phyloP scores from a whole-genome alignment of 805 yeast species.

The Candida coleopterorum region DNA sequence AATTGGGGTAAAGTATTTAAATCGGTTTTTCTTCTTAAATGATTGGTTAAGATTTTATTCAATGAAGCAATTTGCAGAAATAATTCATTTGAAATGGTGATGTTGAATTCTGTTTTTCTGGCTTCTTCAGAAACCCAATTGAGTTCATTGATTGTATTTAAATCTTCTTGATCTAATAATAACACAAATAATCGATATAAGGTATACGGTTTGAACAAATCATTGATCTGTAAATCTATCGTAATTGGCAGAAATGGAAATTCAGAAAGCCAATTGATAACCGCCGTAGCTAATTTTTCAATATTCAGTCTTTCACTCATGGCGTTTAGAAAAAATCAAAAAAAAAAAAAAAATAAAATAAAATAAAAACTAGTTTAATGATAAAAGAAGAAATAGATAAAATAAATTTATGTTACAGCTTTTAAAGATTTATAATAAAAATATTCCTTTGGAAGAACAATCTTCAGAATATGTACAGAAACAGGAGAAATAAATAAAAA shows the following conservation, averaged over 20 bases:
- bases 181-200: constrained; percentile 11
- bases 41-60: constrained; percentile 6
- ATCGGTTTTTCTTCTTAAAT: constrained; percentile 7
- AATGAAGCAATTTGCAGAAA: constrained; percentile 5
- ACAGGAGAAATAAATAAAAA: no score
- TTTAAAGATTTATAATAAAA: no score
- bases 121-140: constrained; percentile 5
- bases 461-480: no score
- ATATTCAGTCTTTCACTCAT: neutral
- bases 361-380: no score
- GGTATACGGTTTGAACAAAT: constrained; percentile 13
- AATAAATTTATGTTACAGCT: no score
- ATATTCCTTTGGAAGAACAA: no score
- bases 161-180: constrained; percentile 16
- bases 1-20: constrained; percentile 3
- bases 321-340: neutral
- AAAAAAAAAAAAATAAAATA: no score
- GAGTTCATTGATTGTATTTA: constrained; percentile 1
- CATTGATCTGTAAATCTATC: constrained; percentile 7
- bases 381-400: no score
- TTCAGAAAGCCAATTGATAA: constrained; percentile 20
- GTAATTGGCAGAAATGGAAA: constrained; percentile 17
- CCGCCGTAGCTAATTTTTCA: constrained; percentile 12
- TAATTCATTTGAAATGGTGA: neutral
- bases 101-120: constrained; percentile 1